Base-by-base conservation (phyloP, 2,329 filamentous ascomycete genomes). In the Epichloe brachyelytri region DNA sequence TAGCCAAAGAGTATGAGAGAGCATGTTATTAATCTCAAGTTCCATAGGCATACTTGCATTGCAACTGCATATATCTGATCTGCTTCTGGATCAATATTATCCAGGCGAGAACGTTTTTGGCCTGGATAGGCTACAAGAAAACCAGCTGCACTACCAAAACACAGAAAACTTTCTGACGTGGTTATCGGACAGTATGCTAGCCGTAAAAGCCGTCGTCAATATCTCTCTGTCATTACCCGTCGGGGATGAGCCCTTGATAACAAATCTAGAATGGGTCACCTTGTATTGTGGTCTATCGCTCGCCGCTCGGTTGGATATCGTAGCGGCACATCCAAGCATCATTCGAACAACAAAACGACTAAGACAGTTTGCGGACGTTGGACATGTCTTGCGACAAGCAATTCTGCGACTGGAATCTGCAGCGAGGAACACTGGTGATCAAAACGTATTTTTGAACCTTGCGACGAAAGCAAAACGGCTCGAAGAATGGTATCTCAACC, bases 181-280 rank as follows among this genome's bases (percentile, higher is more conserved):
- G 55, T 39, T 66, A 0, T 65, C 63, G 0, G 62, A 63, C 10
- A 65, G 61, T 40, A 61, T 64, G 20, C 59, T 59, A 0, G 63
- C 62, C 0, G 61, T 62, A 5, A 65, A 63, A 30, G 60, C 60
- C 1, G 57, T 65, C 0, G 59, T 64, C 0, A 62, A 57, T 17
- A 54, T 64, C 0, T 54, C 64, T 0, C 55, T 65, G 14, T 52
- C 59, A 0, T 55, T 65, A 1, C 59, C 63, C 1, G 53, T 55
- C 14, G 61, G 59, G 1, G 61, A 63, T 33, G 63, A 65, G 47
- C 54, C 56, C 1, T 51, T 53, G 1, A 57, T 66, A 37, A 58
- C 62, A 3, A 66, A 66, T 17, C 58, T 62, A 1, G 59, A 59
- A 11, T 66, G 63, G 64, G 58, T 65, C 34, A 62, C 60, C 53